Conservation (phyloP, 257 asterid species). For the Capsicum baccatum region DNA sequence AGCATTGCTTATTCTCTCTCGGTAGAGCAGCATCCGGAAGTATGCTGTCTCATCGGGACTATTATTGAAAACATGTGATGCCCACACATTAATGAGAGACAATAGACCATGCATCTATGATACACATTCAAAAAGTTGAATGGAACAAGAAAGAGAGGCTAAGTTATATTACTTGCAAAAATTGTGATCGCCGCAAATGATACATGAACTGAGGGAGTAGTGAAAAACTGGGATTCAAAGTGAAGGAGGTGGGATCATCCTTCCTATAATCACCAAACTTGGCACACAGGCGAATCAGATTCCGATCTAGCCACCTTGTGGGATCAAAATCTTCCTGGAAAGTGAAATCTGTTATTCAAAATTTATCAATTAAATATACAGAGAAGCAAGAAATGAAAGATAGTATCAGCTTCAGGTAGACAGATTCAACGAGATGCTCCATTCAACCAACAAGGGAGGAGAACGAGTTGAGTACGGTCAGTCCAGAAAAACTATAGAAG, state of each 20-base stretch:
- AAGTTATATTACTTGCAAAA: slow-evolving; percentile 71
- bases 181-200: slow-evolving; percentile 94
- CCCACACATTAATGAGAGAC: slow-evolving; percentile 28
- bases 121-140: neutral
- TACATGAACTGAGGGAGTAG: slow-evolving; percentile 97
- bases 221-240: slow-evolving; percentile 77
- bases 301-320: slow-evolving; percentile 96
- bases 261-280: slow-evolving; percentile 97
- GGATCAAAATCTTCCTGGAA: slow-evolving; percentile 90
- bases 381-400: slow-evolving; percentile 19
- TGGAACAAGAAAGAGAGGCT: neutral
- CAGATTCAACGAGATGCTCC: neutral
- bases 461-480: neutral
- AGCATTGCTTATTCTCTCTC: slow-evolving; percentile 88
- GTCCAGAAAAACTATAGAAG: slow-evolving; percentile 6
- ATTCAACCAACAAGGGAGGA: neutral
- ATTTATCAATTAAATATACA: neutral
- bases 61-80: slow-evolving; percentile 81
- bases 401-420: neutral
- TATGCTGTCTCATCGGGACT: slow-evolving; percentile 99
- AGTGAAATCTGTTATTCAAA: slow-evolving; percentile 33
- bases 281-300: slow-evolving; percentile 87
- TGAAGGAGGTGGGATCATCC: slow-evolving; percentile 90
- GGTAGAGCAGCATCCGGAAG: slow-evolving; percentile 91
- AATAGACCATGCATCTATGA: neutral